phyloP scores from a whole-genome alignment of 2,329 filamentous ascomycete species.

The Venturia asperata region DNA sequence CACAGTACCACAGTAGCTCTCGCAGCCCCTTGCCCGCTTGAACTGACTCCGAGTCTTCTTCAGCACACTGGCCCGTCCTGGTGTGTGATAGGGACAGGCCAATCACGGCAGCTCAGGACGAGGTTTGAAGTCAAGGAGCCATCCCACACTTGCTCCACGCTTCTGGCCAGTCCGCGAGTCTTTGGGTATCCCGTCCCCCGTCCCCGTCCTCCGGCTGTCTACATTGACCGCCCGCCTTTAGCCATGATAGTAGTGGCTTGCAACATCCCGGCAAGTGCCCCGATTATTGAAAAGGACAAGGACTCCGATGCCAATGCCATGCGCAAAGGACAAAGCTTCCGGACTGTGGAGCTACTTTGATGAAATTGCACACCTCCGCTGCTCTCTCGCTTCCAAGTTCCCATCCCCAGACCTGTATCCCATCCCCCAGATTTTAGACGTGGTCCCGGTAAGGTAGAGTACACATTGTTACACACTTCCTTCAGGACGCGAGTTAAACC shows the following conservation, averaged over 20 bases:
- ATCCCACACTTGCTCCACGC: background rate
- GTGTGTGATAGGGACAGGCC: background rate
- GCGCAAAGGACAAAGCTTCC: constrained; percentile 6
- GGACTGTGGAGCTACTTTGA: constrained; percentile 8
- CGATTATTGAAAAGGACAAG: background rate
- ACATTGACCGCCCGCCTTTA: background rate
- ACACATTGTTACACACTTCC: background rate
- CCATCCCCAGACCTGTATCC: constrained; percentile 3
- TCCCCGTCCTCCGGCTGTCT: background rate
- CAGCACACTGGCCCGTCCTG: background rate
- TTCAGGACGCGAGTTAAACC: background rate
- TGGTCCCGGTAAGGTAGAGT: background rate
- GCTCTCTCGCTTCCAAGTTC: background rate
- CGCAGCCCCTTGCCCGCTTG: too few relatives aligned
- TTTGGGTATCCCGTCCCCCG: background rate
- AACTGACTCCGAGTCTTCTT: background rate
- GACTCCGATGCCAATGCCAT: constrained; percentile 4
- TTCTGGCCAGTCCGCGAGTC: background rate
- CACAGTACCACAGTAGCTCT: too few relatives aligned
- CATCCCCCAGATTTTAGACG: constrained; percentile 2
- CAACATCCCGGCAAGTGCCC: background rate
- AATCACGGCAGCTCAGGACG: background rate
- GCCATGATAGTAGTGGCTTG: constrained; percentile 10
- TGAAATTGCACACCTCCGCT: background rate
- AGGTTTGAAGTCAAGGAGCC: background rate